These are phyloP conservation scores for Schwanniomyces pseudopolymorphus DNA, from an alignment of 805 yeast species.

Conservation along the genomic window DNA sequence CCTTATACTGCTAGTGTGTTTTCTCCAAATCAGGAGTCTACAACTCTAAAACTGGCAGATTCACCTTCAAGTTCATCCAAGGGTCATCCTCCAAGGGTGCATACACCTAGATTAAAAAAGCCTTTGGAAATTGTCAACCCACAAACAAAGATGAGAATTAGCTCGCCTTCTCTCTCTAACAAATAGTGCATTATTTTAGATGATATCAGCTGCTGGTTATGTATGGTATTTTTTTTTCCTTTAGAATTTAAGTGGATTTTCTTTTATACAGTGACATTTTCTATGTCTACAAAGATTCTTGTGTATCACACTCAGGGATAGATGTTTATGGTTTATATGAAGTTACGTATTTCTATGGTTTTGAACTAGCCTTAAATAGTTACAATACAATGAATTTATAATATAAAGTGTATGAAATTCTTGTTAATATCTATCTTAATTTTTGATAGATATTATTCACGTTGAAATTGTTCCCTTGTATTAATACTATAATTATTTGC, in stretches of 20 bases:
- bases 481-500: no score
- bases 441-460: no score
- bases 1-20: slow-evolving; percentile 67
- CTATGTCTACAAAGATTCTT: background rate
- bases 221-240: background rate
- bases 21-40: slow-evolving; percentile 42
- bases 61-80: slow-evolving; percentile 6
- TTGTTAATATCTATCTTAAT: no score
- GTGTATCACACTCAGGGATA: background rate
- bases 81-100: slow-evolving; percentile 40
- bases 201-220: background rate
- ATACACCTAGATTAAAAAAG: slow-evolving; percentile 59
- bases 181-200: slow-evolving; percentile 5
- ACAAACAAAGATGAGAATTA: slow-evolving; percentile 55
- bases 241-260: background rate
- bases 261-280: background rate
- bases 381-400: background rate
- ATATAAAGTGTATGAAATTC: no score
- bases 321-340: background rate
- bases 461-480: no score
- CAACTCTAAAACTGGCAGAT: slow-evolving; percentile 11
- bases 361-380: background rate
- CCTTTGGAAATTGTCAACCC: slow-evolving; percentile 65
- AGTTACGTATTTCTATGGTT: background rate
- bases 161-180: slow-evolving; percentile 42